Percentiles rank a stretch among this genome's conserved stretches.
Conservation (phyloP, 345 rosid genomes). For the Chamaenerion angustifolium region DNA sequence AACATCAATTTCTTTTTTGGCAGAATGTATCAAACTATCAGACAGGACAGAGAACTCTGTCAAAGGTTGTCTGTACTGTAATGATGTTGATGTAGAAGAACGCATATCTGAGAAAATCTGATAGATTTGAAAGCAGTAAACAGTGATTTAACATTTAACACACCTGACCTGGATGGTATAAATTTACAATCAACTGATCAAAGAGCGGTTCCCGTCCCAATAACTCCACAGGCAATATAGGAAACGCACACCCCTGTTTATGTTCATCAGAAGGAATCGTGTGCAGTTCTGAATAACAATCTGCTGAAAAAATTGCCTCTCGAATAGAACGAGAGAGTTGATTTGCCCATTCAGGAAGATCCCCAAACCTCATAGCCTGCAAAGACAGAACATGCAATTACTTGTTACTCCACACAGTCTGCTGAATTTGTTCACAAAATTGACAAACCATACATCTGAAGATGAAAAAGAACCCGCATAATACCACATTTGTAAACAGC, state of each 20-base stretch:
- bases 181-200: slow-evolving; percentile 68
- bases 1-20: no score
- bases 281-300: slow-evolving; percentile 13
- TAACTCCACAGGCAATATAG: slow-evolving; percentile 36
- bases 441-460: not conserved
- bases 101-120: no score
- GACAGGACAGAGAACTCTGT: no score
- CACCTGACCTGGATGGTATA: slow-evolving; percentile 86
- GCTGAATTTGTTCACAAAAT: not conserved
- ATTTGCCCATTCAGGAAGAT: slow-evolving; percentile 71
- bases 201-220: slow-evolving; percentile 68
- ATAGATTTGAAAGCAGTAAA: no score
- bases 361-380: slow-evolving; percentile 90
- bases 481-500: no score
- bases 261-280: slow-evolving; percentile 4
- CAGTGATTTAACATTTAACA: no score
- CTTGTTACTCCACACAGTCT: not conserved
- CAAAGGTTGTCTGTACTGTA: no score
- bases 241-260: slow-evolving; percentile 6
- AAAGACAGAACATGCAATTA: not conserved
- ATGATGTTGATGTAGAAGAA: no score
- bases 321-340: slow-evolving; percentile 39
- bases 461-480: no score
- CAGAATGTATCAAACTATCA: not conserved
- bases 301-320: slow-evolving; percentile 24